Percentiles rank a stretch among this genome's conserved stretches.
Evolutionary conservation across 2,329 filamentous ascomycete species (phyloP).

Genomic region (Eutypa lata): DNA sequence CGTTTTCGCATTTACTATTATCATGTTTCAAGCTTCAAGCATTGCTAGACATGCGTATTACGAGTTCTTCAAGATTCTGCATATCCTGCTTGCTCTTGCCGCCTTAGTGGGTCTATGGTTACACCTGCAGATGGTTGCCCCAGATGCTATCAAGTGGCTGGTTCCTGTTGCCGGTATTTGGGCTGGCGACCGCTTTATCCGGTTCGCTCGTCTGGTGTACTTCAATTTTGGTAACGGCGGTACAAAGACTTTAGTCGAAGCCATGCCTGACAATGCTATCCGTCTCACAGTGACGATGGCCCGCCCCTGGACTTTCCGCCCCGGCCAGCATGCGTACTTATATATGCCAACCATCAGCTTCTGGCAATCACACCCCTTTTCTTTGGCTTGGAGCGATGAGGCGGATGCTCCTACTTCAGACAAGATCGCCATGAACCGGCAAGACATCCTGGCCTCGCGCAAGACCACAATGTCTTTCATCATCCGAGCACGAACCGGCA

Average conservation of each 20-base stretch:
- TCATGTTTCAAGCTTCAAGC: conserved; percentile 67
- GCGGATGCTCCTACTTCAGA: conserved; percentile 48
- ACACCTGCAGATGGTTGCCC: conserved; percentile 54
- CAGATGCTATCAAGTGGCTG: conserved; percentile 57
- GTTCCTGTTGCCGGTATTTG: conserved; percentile 64
- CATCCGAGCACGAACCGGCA: conserved; percentile 69
- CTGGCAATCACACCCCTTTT: conserved; percentile 78
- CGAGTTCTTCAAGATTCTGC: conserved; percentile 71
- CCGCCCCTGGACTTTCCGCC: conserved; percentile 71
- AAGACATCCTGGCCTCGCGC: conserved; percentile 56
- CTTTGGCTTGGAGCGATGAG: conserved; percentile 74
- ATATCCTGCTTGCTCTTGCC: conserved; percentile 62
- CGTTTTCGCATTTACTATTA: conserved; percentile 56
- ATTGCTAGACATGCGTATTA: conserved; percentile 75
- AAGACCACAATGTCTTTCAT: conserved; percentile 69
- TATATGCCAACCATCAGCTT: conserved; percentile 71
- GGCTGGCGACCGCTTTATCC: conserved; percentile 59
- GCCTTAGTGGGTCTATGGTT: conserved; percentile 65
- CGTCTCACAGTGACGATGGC: conserved; percentile 72
- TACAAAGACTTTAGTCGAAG: conserved; percentile 68
- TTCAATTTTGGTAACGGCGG: conserved; percentile 66
- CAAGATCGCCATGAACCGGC: conserved; percentile 56
- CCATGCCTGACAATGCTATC: conserved; percentile 71
- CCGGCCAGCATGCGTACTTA: conserved; percentile 76
- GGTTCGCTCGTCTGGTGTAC: conserved; percentile 59